Evolutionary conservation across 2,329 filamentous ascomycete genomes (phyloP).

Genomic region (Alternaria brassicae): DNA sequence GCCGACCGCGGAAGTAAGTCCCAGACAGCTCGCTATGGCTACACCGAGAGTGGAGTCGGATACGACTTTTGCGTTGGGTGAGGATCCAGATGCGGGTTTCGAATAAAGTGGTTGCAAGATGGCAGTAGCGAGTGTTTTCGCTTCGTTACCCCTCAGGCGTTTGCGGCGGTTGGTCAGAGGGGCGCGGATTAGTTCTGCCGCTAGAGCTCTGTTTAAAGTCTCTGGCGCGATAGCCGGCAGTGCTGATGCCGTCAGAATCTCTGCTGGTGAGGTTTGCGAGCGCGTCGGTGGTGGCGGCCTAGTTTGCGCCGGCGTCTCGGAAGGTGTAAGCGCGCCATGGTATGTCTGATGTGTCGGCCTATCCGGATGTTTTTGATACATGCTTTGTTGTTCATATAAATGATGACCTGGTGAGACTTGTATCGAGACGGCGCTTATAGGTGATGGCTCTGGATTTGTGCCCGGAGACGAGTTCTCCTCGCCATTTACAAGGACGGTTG

Average conservation of each 20-base stretch:
- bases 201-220: conserved; percentile 54
- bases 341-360: conserved; percentile 34
- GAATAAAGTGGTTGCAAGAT: conserved; percentile 51
- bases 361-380: conserved; percentile 21
- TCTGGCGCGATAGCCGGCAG: conserved; percentile 46
- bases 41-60: conserved; percentile 49
- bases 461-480: conserved; percentile 45
- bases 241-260: not conserved
- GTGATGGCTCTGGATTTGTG: conserved; percentile 33
- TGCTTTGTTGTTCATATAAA: conserved; percentile 26
- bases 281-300: conserved; percentile 22
- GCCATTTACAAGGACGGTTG: conserved; percentile 62
- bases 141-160: conserved; percentile 55
- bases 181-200: conserved; percentile 57
- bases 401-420: conserved; percentile 26
- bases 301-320: conserved; percentile 41
- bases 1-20: conserved; percentile 44
- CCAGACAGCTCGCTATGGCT: conserved; percentile 54
- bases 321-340: conserved; percentile 33
- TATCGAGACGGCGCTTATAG: conserved; percentile 28
- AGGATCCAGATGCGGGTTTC: conserved; percentile 31
- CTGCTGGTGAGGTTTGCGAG: conserved; percentile 14
- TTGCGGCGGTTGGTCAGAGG: conserved; percentile 52
- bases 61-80: conserved; percentile 34
- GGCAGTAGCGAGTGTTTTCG: conserved; percentile 55